These are phyloP conservation scores for Dothideomycetidae sp. DNA, from an alignment of 2,329 filamentous ascomycete species.

Conservation along the genomic window DNA sequence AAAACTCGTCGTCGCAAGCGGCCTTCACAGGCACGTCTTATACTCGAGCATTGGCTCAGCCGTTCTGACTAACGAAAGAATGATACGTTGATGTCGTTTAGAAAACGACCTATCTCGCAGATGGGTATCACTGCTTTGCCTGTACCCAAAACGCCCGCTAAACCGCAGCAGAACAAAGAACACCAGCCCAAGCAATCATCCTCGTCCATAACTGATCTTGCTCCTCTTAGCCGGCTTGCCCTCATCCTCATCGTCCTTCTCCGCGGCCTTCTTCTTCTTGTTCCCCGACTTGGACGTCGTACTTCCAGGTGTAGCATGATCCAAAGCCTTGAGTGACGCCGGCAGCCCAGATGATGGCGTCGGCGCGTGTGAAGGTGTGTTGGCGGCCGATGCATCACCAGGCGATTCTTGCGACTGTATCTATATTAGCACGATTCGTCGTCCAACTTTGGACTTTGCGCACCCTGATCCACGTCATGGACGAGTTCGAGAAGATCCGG, in stretches of 20 bases:
- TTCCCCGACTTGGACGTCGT: conserved; percentile 21
- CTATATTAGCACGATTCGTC: not conserved
- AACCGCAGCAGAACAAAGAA: conserved; percentile 9
- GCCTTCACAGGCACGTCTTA: too few relatives aligned
- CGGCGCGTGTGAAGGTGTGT: conserved; percentile 32
- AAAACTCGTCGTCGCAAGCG: too few relatives aligned
- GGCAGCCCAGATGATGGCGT: conserved; percentile 34
- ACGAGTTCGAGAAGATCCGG: conserved; percentile 46
- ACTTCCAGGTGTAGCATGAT: conserved; percentile 27
- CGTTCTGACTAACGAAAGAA: too few relatives aligned
- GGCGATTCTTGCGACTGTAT: conserved; percentile 24
- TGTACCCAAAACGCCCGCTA: conserved; percentile 12
- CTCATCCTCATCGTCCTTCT: conserved; percentile 34
- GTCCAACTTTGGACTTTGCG: conserved; percentile 5
- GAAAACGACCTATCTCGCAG: too few relatives aligned
- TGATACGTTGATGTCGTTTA: too few relatives aligned
- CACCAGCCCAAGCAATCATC: conserved; percentile 19
- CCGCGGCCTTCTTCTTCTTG: conserved; percentile 31
- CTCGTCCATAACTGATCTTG: conserved; percentile 37
- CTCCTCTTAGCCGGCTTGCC: conserved; percentile 31
- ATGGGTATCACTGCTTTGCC: too few relatives aligned
- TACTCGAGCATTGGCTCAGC: too few relatives aligned
- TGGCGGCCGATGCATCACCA: conserved; percentile 24
- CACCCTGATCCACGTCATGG: conserved; percentile 24
- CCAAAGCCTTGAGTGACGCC: conserved; percentile 28